A percentile compares a stretch with the other conserved stretches of the same genome.
phyloP scores from a whole-genome alignment of 768 basidiomycete species.

The Terana coerulea region DNA sequence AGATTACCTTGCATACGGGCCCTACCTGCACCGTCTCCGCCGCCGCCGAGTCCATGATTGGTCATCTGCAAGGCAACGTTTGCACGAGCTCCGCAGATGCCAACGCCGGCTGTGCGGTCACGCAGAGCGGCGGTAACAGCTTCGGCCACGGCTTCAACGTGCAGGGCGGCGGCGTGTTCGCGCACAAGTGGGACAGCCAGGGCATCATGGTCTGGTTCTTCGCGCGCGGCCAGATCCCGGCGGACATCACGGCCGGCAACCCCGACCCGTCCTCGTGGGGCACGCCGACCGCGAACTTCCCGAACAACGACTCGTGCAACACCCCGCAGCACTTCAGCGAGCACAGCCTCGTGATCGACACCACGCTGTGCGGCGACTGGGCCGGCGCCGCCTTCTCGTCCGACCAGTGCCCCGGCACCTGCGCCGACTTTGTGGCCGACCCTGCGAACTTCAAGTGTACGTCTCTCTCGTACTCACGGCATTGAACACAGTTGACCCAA shows the following conservation, averaged over 20 bases:
- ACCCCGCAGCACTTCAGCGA: slow-evolving; percentile 33
- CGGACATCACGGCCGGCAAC: slow-evolving; percentile 29
- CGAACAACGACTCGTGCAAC: slow-evolving; percentile 30
- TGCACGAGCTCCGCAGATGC: slow-evolving; percentile 29
- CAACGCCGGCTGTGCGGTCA: slow-evolving; percentile 40
- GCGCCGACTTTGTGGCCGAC: slow-evolving; percentile 41
- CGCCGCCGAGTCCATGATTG: slow-evolving; percentile 22
- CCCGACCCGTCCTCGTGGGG: slow-evolving; percentile 43
- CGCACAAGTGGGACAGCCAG: slow-evolving; percentile 32
- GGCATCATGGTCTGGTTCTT: slow-evolving; percentile 50
- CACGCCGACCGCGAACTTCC: slow-evolving; percentile 36
- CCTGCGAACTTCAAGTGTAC: slow-evolving; percentile 50
- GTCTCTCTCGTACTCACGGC: not conserved
- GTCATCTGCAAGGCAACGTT: slow-evolving; percentile 25
- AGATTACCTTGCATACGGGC: slow-evolving; percentile 39
- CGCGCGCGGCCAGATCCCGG: slow-evolving; percentile 31
- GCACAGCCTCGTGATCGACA: slow-evolving; percentile 38
- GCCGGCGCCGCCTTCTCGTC: slow-evolving; percentile 30
- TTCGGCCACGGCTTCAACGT: slow-evolving; percentile 42
- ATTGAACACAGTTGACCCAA: not conserved
- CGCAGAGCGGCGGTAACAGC: slow-evolving; percentile 27
- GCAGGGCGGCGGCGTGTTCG: slow-evolving; percentile 43
- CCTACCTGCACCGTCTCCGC: slow-evolving; percentile 33
- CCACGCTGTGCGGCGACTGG: slow-evolving; percentile 44
- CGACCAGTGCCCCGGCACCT: slow-evolving; percentile 31